phyloP scores from a whole-genome alignment of 148 eudicot genomes.

The Simmondsia chinensis region DNA sequence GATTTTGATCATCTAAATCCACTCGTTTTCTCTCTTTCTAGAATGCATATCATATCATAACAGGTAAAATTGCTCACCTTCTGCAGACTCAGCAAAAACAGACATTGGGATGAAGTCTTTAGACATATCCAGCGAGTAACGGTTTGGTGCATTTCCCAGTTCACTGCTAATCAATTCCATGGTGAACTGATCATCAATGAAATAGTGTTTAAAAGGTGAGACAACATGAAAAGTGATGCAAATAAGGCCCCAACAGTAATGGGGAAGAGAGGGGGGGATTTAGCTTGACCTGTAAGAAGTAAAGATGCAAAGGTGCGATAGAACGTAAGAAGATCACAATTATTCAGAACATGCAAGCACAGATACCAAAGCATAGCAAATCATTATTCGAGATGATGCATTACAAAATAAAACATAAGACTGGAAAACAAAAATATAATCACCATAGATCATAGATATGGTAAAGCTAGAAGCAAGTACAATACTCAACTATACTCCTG shows the following conservation, averaged over 20 bases:
- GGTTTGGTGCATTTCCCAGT: slow-evolving; percentile 52
- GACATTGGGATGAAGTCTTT: slow-evolving; percentile 70
- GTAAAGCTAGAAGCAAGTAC: no score
- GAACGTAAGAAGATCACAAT: slow-evolving; percentile 2
- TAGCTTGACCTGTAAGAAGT: slow-evolving; percentile 4
- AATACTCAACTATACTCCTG: no score
- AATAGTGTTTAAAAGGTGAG: slow-evolving; percentile 21
- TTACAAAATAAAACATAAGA: not conserved
- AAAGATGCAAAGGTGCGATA: not conserved
- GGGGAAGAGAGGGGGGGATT: slow-evolving; percentile 4
- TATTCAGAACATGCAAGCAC: not conserved
- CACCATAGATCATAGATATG: no score
- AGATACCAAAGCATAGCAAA: not conserved
- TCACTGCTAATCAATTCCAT: slow-evolving; percentile 68
- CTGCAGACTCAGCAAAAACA: slow-evolving; percentile 60
- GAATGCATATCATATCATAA: no score
- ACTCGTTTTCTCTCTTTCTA: no score
- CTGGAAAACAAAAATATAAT: no score
- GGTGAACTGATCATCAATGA: slow-evolving; percentile 50
- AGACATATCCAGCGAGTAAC: slow-evolving; percentile 69
- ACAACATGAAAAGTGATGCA: no score
- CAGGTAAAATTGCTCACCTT: slow-evolving; percentile 73
- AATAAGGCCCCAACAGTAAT: no score
- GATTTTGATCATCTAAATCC: no score
- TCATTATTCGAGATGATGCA: not conserved